These are phyloP conservation scores for Rhinocladiella mackenziei DNA, from an alignment of 2,329 filamentous ascomycete genomes.

Conservation along the genomic window DNA sequence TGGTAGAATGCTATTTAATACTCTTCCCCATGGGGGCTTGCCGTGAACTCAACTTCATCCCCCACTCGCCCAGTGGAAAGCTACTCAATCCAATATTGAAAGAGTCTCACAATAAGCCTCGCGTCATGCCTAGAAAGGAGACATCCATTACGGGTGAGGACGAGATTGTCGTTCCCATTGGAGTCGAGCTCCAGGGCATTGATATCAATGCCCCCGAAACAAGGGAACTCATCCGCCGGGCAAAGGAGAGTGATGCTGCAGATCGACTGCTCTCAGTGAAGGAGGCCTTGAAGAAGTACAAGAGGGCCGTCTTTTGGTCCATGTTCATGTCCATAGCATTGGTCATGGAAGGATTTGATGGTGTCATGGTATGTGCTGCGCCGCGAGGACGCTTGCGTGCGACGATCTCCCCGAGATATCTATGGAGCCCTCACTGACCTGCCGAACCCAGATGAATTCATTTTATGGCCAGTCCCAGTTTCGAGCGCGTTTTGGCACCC, in stretches of 20 bases:
- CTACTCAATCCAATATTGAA: no score
- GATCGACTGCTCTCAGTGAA: constrained; percentile 27
- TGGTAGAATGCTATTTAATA: no score
- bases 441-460: constrained; percentile 17
- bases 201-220: constrained; percentile 2
- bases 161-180: constrained; percentile 9
- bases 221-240: constrained; percentile 14
- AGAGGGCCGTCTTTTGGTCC: constrained; percentile 30
- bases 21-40: no score
- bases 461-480: constrained; percentile 19
- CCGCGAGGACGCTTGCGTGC: constrained; percentile 39
- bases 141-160: no score
- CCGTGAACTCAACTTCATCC: no score
- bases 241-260: constrained; percentile 22
- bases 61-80: no score
- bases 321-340: constrained; percentile 28
- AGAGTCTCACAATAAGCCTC: no score
- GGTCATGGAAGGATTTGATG: constrained; percentile 32
- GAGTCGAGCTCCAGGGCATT: constrained; percentile 1
- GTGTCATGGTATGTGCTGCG: constrained; percentile 25
- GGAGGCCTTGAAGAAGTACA: constrained; percentile 28
- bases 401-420: constrained; percentile 41
- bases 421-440: constrained; percentile 43
- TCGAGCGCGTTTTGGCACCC: constrained; percentile 10
- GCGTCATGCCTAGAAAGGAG: no score